Evolutionary conservation across 2,329 filamentous ascomycete species (phyloP).

Genomic region (Penicillium sp.): DNA sequence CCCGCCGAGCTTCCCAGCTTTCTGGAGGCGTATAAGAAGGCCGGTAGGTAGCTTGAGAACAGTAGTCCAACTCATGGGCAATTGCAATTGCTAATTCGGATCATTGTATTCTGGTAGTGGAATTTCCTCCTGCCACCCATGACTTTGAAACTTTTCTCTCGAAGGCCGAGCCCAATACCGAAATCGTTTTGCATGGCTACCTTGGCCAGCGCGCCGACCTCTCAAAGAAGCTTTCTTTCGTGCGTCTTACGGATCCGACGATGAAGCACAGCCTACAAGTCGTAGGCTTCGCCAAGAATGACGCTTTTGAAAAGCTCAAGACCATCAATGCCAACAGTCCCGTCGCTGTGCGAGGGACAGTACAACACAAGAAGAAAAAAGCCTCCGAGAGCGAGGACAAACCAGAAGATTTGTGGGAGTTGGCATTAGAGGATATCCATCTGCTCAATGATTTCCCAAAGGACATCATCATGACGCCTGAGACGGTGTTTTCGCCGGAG

Average conservation of each 20-base stretch:
- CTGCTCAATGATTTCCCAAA: constrained; percentile 73
- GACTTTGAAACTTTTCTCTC: constrained; percentile 41
- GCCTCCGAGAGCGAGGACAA: constrained; percentile 29
- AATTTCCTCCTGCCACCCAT: constrained; percentile 50
- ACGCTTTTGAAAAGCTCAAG: constrained; percentile 46
- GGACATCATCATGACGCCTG: constrained; percentile 74
- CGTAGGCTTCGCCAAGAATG: constrained; percentile 47
- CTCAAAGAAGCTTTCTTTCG: constrained; percentile 71
- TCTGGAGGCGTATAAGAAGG: constrained; percentile 50
- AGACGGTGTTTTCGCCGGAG: constrained; percentile 72
- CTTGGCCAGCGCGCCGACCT: constrained; percentile 69
- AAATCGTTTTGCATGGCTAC: constrained; percentile 68
- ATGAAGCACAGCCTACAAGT: constrained; percentile 53
- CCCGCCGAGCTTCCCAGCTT: constrained; percentile 25
- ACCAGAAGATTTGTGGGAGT: constrained; percentile 53
- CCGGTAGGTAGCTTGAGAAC: constrained; percentile 36
- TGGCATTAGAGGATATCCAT: constrained; percentile 64
- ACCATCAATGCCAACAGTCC: constrained; percentile 54
- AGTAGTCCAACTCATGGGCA: neutral
- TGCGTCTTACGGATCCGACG: constrained; percentile 54
- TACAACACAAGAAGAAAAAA: constrained; percentile 46
- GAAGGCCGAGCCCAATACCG: constrained; percentile 35
- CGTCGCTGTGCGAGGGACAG: constrained; percentile 54
- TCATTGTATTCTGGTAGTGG: constrained; percentile 38
- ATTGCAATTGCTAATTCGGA: constrained; percentile 5